Base-by-base conservation (phyloP, 2,329 filamentous ascomycete genomes). In the Kalmusia sp. region DNA sequence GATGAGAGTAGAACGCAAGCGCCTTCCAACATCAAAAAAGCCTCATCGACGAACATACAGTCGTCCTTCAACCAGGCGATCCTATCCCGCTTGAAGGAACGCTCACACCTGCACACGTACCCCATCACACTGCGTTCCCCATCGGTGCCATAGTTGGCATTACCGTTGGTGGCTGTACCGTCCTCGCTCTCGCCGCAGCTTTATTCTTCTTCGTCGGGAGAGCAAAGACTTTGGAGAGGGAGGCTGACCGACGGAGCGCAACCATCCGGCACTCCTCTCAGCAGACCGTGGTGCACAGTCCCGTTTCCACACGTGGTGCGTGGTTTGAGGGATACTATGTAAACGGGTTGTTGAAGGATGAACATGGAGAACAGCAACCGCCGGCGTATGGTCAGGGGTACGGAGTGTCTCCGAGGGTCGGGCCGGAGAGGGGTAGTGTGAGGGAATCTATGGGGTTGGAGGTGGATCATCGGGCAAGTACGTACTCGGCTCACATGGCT, bases 111-210 rank as follows among this genome's bases (percentile, higher is more conserved):
- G 1, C 50, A 7, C 4, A 44, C 6, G 33, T 49, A 17, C 34
- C 30, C 25, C 56, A 24, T n/a, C 19, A 39, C 12, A 14, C 30
- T 34, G 17, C 6, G 6, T 57, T 76, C 8, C 63, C 68, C 11
- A 52, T 52, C 14, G 72, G 70, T n/a, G 69, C 72, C 1, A 75
- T 76, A 30, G 71, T 64, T 1, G 75, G 74, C 15, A 75, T 89
- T 73, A 88, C 83, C 77, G 77, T 85, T 41, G 86, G 84, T 40
- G 86, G 82, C 3, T 45, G 54, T 17, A 49, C 45, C 14, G 38
- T 46, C 35, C 9, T 59, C 12, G 35, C 31, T 8, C 45, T 57
- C 2, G 51, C 49, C 6, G 55, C 51, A 15, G 43, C 44, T 0
- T 52, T 58, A 1, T 48, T 62, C 48, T 63, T 60, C 54, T 52